phyloP scores from a whole-genome alignment of 1,139 yeast species.

The Williopsis jadinii region DNA sequence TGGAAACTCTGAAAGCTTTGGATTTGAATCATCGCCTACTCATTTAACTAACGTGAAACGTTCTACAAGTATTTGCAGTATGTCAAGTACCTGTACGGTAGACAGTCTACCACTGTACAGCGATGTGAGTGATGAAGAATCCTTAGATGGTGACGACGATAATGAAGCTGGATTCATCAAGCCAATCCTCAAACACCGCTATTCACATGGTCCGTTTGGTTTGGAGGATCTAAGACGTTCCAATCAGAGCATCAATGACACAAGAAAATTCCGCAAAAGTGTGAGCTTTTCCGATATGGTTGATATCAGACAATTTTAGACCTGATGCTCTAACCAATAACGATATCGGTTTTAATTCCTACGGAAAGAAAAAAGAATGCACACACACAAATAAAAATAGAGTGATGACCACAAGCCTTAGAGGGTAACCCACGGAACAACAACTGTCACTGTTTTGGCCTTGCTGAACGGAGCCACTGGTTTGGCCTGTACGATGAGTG shows the following conservation, averaged over 20 bases:
- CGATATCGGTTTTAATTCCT: too few species aligned
- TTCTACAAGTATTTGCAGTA: slow-evolving; percentile 6
- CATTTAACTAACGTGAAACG: slow-evolving; percentile 1
- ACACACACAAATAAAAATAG: not conserved
- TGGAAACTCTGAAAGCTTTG: slow-evolving; percentile 8
- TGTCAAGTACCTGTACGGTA: slow-evolving; percentile 7
- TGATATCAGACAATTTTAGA: slow-evolving; percentile 19
- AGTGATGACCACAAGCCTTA: too few species aligned
- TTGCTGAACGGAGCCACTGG: too few species aligned
- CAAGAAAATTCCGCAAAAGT: slow-evolving; percentile 9
- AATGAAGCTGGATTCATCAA: slow-evolving; percentile 8
- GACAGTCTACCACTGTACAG: slow-evolving; percentile 11
- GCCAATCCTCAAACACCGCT: slow-evolving; percentile 16
- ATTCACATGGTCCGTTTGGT: slow-evolving; percentile 11
- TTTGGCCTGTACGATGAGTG: too few species aligned
- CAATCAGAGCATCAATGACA: not conserved
- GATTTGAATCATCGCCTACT: slow-evolving; percentile 1
- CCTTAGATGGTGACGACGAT: slow-evolving; percentile 10
- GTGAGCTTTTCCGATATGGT: slow-evolving; percentile 22
- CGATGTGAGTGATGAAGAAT: slow-evolving; percentile 6
- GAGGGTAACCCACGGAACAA: not conserved
- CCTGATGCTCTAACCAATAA: not conserved
- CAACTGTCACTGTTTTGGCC: too few species aligned
- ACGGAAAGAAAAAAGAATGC: too few species aligned
- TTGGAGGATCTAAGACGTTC: slow-evolving; percentile 4